Conservation (phyloP, 2,329 filamentous ascomycete species). For the Beauveria medogensis region DNA sequence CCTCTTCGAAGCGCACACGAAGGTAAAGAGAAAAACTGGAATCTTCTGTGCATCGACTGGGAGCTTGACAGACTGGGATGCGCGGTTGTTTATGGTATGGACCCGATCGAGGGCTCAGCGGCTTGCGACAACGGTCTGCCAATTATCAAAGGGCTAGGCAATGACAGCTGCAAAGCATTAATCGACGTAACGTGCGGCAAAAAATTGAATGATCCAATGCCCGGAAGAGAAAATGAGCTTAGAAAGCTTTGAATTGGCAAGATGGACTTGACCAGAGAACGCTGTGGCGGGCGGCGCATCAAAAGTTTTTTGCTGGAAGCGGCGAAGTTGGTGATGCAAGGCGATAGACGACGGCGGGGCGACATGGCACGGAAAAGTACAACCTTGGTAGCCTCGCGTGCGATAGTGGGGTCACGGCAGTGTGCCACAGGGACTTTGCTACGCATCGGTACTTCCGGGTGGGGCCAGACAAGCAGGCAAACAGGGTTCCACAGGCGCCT, state of each 20-base stretch:
- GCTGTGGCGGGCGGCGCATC: not conserved
- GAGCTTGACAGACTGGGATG: not conserved
- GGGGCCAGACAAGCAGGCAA: not conserved
- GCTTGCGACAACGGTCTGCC: not conserved
- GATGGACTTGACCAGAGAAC: not conserved
- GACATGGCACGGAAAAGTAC: not conserved
- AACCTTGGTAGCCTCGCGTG: not conserved
- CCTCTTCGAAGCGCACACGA: not conserved
- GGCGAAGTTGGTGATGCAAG: conserved; percentile 3
- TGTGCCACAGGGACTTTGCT: not conserved
- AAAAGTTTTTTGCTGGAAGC: not conserved
- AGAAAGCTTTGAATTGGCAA: not conserved
- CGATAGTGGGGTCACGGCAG: not conserved
- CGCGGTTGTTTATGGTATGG: not conserved
- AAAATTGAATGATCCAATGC: not conserved
- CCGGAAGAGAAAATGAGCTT: too few species aligned
- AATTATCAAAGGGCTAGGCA: too few species aligned
- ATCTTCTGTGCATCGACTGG: not conserved
- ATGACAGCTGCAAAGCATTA: not conserved
- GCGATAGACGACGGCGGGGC: not conserved
- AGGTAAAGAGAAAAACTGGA: not conserved
- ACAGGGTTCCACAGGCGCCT: not conserved
- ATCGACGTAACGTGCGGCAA: not conserved
- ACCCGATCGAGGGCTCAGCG: not conserved
- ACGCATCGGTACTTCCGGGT: not conserved